Evolutionary conservation across 108 stramenopile species (phyloP).

Genomic region (Stephanodiscus minutulus): DNA sequence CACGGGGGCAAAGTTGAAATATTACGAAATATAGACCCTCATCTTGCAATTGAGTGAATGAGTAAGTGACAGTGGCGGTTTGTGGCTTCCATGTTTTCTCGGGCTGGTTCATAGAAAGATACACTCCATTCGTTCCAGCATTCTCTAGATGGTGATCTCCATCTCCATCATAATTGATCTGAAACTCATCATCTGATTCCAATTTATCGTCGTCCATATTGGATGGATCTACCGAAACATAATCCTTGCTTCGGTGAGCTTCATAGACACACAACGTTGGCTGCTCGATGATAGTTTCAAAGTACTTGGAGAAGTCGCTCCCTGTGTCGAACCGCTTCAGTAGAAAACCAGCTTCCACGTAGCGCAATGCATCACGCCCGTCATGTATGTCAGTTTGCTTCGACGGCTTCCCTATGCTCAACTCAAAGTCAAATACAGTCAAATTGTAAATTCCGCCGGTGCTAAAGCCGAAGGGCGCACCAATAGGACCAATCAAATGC

Average conservation of each 20-base stretch:
- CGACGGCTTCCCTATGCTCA: constrained; percentile 28
- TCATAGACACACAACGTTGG: constrained; percentile 62
- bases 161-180: constrained; percentile 39
- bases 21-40: constrained; percentile 92
- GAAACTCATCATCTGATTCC: constrained; percentile 44
- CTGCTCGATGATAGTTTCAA: constrained; percentile 54
- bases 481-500: constrained; percentile 76
- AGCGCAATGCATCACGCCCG: constrained; percentile 32
- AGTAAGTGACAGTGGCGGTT: constrained; percentile 59
- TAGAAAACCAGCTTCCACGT: constrained; percentile 67
- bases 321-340: constrained; percentile 77
- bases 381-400: constrained; percentile 14
- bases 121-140: constrained; percentile 56
- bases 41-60: constrained; percentile 49
- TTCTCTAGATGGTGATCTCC: constrained; percentile 35
- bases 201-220: constrained; percentile 52
- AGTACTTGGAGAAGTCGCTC: constrained; percentile 61
- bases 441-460: constrained; percentile 77
- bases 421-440: constrained; percentile 73
- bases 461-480: constrained; percentile 90
- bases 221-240: constrained; percentile 42
- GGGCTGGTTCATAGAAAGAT: constrained; percentile 64
- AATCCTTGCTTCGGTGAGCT: constrained; percentile 29
- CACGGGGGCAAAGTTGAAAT: constrained; percentile 78
- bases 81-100: constrained; percentile 55